These are phyloP conservation scores for Knoxdaviesia proteae DNA, from an alignment of 2,329 filamentous ascomycete genomes.

Conservation along the genomic window DNA sequence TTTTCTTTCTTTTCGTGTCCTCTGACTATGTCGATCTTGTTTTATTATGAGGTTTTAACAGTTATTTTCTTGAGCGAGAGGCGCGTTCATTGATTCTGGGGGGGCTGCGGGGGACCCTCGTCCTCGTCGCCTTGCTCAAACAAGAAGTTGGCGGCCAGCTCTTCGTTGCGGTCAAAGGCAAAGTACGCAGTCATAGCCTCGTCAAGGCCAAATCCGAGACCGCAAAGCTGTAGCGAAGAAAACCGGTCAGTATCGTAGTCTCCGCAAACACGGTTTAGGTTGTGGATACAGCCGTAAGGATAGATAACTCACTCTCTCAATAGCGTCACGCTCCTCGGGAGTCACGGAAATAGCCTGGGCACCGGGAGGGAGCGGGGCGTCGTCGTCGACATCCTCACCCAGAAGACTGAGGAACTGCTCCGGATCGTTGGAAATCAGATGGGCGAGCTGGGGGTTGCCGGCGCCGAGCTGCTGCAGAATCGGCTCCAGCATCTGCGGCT, in stretches of 20 bases:
- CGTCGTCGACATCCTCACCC: conserved; percentile 70
- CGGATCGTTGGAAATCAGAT: conserved; percentile 77
- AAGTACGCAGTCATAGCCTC: conserved; percentile 96
- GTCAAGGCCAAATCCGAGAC: conserved; percentile 80
- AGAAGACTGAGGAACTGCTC: conserved; percentile 84
- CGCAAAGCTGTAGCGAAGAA: conserved; percentile 44
- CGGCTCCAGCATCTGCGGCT: conserved; percentile 95
- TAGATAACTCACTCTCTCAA: conserved; percentile 54
- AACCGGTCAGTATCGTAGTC: too few species aligned
- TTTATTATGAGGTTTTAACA: background rate
- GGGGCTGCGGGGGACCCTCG: conserved; percentile 21
- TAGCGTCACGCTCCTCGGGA: conserved; percentile 89
- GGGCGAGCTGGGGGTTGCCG: conserved; percentile 83
- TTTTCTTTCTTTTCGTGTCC: background rate
- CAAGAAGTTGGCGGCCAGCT: conserved; percentile 90
- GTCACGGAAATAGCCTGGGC: conserved; percentile 81
- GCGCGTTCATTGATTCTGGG: background rate
- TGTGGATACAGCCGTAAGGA: conserved; percentile 10
- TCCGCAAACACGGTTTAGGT: background rate
- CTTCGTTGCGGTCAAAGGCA: conserved; percentile 98
- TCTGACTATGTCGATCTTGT: background rate
- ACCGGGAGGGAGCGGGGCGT: conserved; percentile 68
- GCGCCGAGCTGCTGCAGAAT: conserved; percentile 91
- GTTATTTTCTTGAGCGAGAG: conserved; percentile 9
- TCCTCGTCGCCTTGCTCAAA: conserved; percentile 93